Evolutionary conservation across 768 basidiomycete species (phyloP), one percentile per base, ranked within the genome.

Genomic region (Serendipita sp.): DNA sequence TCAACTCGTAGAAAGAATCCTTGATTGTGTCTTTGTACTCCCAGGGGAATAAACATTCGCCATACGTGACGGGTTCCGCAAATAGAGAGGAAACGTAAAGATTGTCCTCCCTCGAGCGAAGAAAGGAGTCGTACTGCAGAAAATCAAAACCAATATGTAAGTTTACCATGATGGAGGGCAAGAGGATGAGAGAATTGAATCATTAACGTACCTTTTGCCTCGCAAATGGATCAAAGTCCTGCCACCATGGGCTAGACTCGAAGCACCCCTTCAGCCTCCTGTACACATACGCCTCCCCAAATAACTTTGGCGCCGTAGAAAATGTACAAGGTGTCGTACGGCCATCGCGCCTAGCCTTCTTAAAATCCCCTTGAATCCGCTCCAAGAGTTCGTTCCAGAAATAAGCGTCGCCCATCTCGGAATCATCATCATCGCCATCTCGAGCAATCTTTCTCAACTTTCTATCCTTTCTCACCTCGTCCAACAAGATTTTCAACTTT

Each of bases 291-390:
- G 93, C 92, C 73, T 95, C 93, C 23, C 93, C 94, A 70, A 97
- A 96, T 16, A 96, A 77, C 93, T 92, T 95, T 3, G 92, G 92
- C 0, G 93, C 91, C 72, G 89, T 92, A 91, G 94, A 94, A 71
- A 91, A 93, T 70, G 79, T 3, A 91, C 86, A 35, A 97, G 88
- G 67, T 96, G 94, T 7, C 84, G 92, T 72, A 93, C 93, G 63
- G 81, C 84, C 70, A 96, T 94, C 73, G 96, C 94, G 38, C 38
- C 7, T 13, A 41, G 38, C 2, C 38, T 41, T 41, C 38, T 41
- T 41, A 5, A 41, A 41, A 1, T 41, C 38, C 13, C 13, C 38
- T 13, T 41, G 38, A 41, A 41, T 1, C 38, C 13, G 38, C 13
- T 41, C 38, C 38, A 41, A 41, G 13, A 1, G 38, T 13, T 13